Conservation (phyloP, 129 eudicot species). For the Erigeron canadensis region DNA sequence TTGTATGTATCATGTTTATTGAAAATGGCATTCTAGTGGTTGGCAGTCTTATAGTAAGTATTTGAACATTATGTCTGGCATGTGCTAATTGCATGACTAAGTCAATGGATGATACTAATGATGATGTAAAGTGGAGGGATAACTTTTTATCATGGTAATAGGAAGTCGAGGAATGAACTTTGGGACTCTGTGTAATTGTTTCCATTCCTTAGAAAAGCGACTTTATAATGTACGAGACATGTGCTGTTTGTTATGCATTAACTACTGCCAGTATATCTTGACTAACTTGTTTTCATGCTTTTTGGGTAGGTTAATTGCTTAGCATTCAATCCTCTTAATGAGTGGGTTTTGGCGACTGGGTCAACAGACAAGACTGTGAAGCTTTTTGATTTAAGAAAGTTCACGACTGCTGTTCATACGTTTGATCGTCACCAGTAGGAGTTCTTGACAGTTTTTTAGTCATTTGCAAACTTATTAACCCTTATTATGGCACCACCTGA, state of each 20-base stretch:
- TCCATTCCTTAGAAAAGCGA: no score
- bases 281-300: background rate
- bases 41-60: no score
- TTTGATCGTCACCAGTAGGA: constrained; percentile 87
- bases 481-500: background rate
- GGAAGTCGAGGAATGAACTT: no score
- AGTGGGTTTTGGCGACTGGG: constrained; percentile 96
- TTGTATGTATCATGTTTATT: no score
- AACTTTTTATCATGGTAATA: no score
- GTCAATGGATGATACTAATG: no score
- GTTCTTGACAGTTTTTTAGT: background rate
- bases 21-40: no score
- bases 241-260: background rate
- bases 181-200: no score
- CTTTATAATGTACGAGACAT: background rate
- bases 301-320: constrained; percentile 71
- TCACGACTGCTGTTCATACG: constrained; percentile 67
- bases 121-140: no score
- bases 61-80: no score
- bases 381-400: constrained; percentile 74
- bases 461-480: background rate
- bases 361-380: constrained; percentile 94
- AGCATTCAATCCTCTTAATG: constrained; percentile 93
- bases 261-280: background rate
- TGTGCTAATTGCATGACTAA: no score